Percentiles rank a stretch among this genome's conserved stretches.
phyloP scores from a whole-genome alignment of 1,284 basidiomycete species.

The Melanopsichium pennsylvanicum region DNA sequence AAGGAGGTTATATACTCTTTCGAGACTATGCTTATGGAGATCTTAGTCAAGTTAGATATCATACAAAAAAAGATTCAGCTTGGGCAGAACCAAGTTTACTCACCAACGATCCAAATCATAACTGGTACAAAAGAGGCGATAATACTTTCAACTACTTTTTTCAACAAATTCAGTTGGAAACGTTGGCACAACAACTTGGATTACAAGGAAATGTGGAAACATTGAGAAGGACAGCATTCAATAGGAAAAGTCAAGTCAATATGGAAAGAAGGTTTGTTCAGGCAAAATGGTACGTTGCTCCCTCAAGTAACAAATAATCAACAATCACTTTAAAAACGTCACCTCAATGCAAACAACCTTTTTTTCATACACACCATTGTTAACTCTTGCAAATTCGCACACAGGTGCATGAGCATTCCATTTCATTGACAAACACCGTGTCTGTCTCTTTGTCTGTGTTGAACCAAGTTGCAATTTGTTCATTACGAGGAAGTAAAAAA shows the following conservation, averaged over 20 bases:
- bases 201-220: slow-evolving; percentile 45
- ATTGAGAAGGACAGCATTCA: slow-evolving; percentile 22
- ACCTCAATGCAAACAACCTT: no score
- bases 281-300: slow-evolving; percentile 49
- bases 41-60: slow-evolving; percentile 65
- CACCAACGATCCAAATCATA: slow-evolving; percentile 19
- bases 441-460: no score
- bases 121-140: slow-evolving; percentile 65
- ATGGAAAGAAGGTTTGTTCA: slow-evolving; percentile 58
- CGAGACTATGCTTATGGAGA: slow-evolving; percentile 66
- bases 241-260: slow-evolving; percentile 30
- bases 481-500: no score
- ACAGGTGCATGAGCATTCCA: no score
- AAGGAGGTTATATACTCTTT: slow-evolving; percentile 56
- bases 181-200: slow-evolving; percentile 22
- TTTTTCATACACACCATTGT: no score
- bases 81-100: slow-evolving; percentile 65
- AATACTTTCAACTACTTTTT: slow-evolving; percentile 67
- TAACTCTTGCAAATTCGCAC: no score
- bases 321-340: no score
- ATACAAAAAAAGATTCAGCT: slow-evolving; percentile 55
- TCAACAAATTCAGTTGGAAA: slow-evolving; percentile 50
- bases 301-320: no score
- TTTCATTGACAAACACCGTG: no score
- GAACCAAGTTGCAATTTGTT: no score